These are phyloP conservation scores for Fraxinus sp. DNA, from an alignment of 305 asterid genomes.

Conservation along the genomic window DNA sequence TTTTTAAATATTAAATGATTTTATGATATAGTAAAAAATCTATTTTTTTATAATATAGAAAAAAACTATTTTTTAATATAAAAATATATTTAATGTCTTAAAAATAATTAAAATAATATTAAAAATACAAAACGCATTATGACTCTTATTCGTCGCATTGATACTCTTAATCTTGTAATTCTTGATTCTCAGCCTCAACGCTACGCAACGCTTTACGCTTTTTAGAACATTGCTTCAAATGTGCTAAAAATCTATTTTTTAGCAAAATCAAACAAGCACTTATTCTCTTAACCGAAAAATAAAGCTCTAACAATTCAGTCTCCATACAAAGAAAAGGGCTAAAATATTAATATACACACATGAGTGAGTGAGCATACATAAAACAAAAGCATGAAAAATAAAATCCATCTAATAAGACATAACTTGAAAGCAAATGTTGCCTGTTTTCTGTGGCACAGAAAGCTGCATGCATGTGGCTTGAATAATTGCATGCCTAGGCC, in stretches of 20 bases:
- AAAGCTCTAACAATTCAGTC: neutral
- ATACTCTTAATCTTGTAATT: too few species aligned
- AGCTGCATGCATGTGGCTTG: slow-evolving; percentile 22
- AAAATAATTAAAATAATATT: too few species aligned
- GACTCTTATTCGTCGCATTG: too few species aligned
- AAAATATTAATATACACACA: neutral
- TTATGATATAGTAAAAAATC: too few species aligned
- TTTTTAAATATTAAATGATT: too few species aligned
- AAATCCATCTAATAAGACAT: slow-evolving; percentile 18
- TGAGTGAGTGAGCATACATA: slow-evolving; percentile 17
- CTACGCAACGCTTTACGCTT: too few species aligned
- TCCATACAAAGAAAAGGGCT: neutral
- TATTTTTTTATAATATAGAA: too few species aligned
- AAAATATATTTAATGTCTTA: too few species aligned
- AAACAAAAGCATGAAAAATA: slow-evolving; percentile 7
- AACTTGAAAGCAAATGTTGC: slow-evolving; percentile 21
- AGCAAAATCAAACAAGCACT: neutral
- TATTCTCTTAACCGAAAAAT: neutral
- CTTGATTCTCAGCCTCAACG: too few species aligned
- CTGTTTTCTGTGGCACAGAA: slow-evolving; percentile 16
- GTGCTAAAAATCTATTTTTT: neutral
- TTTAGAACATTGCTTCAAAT: too few species aligned
- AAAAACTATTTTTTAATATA: too few species aligned
- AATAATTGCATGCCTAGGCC: slow-evolving; percentile 3
- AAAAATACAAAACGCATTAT: too few species aligned